Evolutionary conservation across 2,329 filamentous ascomycete genomes (phyloP).

Genomic region (Aspergillus japonicus): DNA sequence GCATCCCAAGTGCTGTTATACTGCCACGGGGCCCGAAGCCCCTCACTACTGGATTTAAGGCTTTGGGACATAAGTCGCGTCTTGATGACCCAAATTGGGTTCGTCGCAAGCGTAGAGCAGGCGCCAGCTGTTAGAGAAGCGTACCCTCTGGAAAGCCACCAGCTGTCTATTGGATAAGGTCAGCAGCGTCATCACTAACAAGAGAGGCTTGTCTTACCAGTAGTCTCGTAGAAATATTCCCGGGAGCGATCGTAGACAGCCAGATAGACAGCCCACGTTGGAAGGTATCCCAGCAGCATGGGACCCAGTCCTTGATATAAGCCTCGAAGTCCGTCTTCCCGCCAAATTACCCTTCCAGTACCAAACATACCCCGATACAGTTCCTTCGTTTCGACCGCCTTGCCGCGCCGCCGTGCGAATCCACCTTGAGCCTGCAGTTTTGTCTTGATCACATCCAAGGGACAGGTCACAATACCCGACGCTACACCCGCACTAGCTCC

Average conservation of each 20-base stretch:
- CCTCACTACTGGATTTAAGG: slow-evolving; percentile 52
- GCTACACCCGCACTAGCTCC: slow-evolving; percentile 89
- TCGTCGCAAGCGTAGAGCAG: slow-evolving; percentile 90
- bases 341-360: slow-evolving; percentile 81
- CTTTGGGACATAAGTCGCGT: slow-evolving; percentile 95
- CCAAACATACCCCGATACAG: slow-evolving; percentile 85
- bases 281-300: slow-evolving; percentile 91
- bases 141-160: slow-evolving; percentile 76
- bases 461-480: slow-evolving; percentile 91
- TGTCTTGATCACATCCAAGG: slow-evolving; percentile 98
- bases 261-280: slow-evolving; percentile 98
- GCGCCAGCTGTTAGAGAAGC: slow-evolving; percentile 88
- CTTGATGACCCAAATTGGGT: slow-evolving; percentile 99
- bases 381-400: slow-evolving; percentile 45
- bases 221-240: slow-evolving; percentile 65
- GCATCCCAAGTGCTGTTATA: slow-evolving; percentile 89
- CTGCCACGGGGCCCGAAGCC: slow-evolving; percentile 67
- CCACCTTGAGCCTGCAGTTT: slow-evolving; percentile 94
- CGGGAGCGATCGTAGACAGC: slow-evolving; percentile 93
- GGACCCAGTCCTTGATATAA: slow-evolving; percentile 92
- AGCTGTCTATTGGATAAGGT: slow-evolving; percentile 59
- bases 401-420: slow-evolving; percentile 55
- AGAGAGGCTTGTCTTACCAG: slow-evolving; percentile 52
- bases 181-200: neutral
- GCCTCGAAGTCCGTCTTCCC: slow-evolving; percentile 81